Conservation (phyloP, 139 green algal species). For the Chlamydomonas incerta region DNA sequence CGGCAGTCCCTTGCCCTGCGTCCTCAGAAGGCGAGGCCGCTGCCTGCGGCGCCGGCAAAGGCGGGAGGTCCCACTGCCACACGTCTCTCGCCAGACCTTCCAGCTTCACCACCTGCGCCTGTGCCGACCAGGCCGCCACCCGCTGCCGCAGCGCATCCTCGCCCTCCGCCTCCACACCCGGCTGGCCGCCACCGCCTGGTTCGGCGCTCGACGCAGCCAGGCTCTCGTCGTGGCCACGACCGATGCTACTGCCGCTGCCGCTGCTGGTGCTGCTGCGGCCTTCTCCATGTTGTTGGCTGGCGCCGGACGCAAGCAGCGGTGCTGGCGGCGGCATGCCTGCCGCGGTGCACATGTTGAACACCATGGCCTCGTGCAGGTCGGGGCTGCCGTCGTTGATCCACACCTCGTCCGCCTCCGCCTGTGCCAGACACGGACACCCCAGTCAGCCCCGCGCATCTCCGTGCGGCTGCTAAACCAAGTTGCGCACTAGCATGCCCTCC, state of each 20-base stretch:
- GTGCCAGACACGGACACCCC: no score
- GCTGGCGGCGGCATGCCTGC: neutral
- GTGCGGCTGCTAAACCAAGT: no score
- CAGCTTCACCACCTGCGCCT: slow-evolving; percentile 8
- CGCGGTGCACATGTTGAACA: slow-evolving; percentile 60
- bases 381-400: slow-evolving; percentile 77
- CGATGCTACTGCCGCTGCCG: neutral
- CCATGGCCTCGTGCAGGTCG: slow-evolving; percentile 49
- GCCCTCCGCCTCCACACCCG: neutral
- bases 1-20: no score
- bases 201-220: no score
- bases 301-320: no score
- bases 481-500: no score
- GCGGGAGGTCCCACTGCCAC: slow-evolving; percentile 38
- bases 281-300: no score
- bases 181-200: neutral
- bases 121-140: neutral
- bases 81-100: slow-evolving; percentile 28
- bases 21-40: neutral
- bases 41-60: neutral
- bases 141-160: neutral
- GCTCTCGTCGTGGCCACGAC: neutral
- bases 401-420: slow-evolving; percentile 72
- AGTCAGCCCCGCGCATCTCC: no score
- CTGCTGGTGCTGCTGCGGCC: neutral